Percentiles rank a stretch among this genome's conserved stretches.
Conservation (phyloP, 2,329 filamentous ascomycete genomes). For the Aspergillus ustus region DNA sequence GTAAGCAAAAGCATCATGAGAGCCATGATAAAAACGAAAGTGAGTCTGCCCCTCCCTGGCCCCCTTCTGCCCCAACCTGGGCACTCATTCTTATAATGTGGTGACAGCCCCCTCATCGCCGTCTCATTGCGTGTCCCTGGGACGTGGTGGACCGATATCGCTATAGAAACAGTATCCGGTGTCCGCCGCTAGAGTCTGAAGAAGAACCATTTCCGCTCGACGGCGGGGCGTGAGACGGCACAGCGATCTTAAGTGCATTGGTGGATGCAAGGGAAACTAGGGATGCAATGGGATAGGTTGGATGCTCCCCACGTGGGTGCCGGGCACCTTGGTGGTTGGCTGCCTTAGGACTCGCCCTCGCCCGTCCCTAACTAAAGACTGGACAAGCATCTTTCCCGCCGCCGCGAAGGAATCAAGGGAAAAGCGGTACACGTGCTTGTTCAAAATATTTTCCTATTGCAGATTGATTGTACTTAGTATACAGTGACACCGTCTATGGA, state of each 20-base stretch:
- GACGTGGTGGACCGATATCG: not conserved
- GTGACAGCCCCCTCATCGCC: constrained; percentile 23
- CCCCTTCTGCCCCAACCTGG: not conserved
- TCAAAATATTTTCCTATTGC: not conserved
- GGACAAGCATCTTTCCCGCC: not conserved
- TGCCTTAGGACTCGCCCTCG: constrained; percentile 2
- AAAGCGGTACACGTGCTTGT: not conserved
- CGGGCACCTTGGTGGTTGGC: constrained; percentile 3
- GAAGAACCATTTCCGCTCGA: not conserved
- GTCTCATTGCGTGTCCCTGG: constrained; percentile 8
- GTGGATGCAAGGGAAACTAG: not conserved
- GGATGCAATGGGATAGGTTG: constrained; percentile 5
- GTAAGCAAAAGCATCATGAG: constrained; percentile 18
- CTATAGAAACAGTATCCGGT: not conserved
- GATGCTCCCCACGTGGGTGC: constrained; percentile 7
- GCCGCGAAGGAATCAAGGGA: not conserved
- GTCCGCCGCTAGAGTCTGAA: not conserved
- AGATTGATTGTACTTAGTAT: constrained; percentile 2
- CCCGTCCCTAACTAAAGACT: not conserved
- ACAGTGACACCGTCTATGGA: constrained; percentile 11
- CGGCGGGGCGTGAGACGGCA: not conserved
- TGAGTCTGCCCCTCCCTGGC: not conserved
- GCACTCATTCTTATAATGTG: constrained; percentile 16
- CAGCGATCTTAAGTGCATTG: not conserved
- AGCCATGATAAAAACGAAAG: constrained; percentile 18